Evolutionary conservation across 2,329 filamentous ascomycete genomes (phyloP).

Genomic region (Diplodia corticola): DNA sequence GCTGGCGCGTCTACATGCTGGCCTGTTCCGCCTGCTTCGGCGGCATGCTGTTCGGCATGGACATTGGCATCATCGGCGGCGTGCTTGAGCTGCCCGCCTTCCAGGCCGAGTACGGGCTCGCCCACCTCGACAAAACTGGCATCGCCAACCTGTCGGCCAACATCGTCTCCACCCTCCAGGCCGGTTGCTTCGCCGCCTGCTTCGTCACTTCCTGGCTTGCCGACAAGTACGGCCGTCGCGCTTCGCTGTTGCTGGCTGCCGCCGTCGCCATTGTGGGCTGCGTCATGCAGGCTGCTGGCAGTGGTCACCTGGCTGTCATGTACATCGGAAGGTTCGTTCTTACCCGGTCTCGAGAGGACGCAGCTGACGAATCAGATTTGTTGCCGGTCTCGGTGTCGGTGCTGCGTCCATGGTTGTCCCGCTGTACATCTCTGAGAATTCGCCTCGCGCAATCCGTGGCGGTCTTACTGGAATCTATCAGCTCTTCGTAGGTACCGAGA

Average conservation of each 20-base stretch:
- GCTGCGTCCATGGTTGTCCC: conserved; percentile 60
- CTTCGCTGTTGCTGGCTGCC: conserved; percentile 58
- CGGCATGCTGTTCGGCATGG: conserved; percentile 67
- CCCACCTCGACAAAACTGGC: conserved; percentile 39
- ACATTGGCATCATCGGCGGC: conserved; percentile 62
- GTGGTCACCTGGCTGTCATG: conserved; percentile 61
- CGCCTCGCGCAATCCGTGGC: conserved; percentile 60
- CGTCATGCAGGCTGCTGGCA: conserved; percentile 63
- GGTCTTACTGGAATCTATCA: conserved; percentile 62
- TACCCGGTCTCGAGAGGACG: background rate
- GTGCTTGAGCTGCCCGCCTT: conserved; percentile 63
- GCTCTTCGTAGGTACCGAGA: conserved; percentile 46
- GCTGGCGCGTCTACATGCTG: conserved; percentile 66
- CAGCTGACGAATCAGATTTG: conserved; percentile 39
- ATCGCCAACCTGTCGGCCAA: conserved; percentile 62
- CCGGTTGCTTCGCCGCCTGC: conserved; percentile 63
- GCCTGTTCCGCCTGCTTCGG: conserved; percentile 69
- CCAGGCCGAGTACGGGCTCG: conserved; percentile 40
- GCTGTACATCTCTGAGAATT: conserved; percentile 62
- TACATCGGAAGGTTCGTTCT: conserved; percentile 61
- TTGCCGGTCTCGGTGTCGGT: conserved; percentile 56
- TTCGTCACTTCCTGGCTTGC: conserved; percentile 58
- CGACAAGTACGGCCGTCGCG: conserved; percentile 58
- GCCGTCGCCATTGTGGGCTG: conserved; percentile 61
- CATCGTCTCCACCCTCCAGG: conserved; percentile 71